phyloP scores from a whole-genome alignment of 345 rosid genomes.

The Populus pruinosa region DNA sequence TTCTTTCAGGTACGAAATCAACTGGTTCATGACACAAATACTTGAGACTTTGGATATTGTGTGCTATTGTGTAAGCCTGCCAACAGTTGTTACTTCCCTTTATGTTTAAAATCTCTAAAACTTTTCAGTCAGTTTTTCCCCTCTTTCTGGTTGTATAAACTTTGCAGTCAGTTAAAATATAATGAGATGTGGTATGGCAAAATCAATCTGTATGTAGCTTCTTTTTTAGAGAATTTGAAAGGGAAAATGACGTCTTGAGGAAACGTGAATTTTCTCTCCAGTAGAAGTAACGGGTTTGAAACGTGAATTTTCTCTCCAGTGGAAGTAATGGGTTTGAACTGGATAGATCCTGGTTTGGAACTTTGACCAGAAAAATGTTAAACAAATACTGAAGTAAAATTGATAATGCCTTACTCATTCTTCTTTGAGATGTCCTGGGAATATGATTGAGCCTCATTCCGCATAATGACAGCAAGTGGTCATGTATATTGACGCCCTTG shows the following conservation, averaged over 20 bases:
- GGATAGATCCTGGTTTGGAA: not conserved
- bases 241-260: not conserved
- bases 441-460: not conserved
- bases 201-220: no score
- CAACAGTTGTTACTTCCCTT: no score
- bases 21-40: not conserved
- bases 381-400: not conserved
- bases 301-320: not conserved
- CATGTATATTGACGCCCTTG: not conserved
- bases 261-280: not conserved
- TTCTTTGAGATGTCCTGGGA: not conserved
- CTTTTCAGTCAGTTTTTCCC: not conserved
- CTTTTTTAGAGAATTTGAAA: not conserved
- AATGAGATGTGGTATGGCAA: not conserved
- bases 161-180: not conserved
- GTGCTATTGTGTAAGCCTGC: not conserved
- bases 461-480: not conserved
- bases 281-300: not conserved
- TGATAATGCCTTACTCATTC: not conserved
- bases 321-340: not conserved
- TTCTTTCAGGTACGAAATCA: constrained; percentile 74
- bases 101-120: no score
- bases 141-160: not conserved
- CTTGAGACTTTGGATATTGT: not conserved
- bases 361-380: not conserved